phyloP scores from a whole-genome alignment of 2,329 filamentous ascomycete species.

The Geosmithia putterillii region DNA sequence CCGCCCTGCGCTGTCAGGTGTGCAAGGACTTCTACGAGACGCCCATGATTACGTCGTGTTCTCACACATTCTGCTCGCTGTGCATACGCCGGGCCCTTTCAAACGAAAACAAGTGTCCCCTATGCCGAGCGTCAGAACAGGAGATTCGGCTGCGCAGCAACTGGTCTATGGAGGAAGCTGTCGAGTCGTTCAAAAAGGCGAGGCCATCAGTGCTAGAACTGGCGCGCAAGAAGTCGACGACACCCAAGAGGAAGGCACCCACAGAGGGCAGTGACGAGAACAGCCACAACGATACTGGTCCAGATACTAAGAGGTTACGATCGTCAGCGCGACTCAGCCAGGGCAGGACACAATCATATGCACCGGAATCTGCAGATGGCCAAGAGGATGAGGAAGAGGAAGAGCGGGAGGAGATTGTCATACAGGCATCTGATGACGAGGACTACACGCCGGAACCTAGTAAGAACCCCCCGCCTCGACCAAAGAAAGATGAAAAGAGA shows the following conservation, averaged over 20 bases:
- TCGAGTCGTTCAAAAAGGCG: constrained; percentile 61
- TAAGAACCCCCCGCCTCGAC: constrained; percentile 3
- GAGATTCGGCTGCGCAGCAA: constrained; percentile 78
- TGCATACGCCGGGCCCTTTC: constrained; percentile 84
- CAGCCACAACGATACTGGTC: constrained; percentile 13
- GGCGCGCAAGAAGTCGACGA: constrained; percentile 30
- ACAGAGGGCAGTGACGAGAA: constrained; percentile 13
- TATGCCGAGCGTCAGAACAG: constrained; percentile 69
- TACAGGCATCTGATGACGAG: constrained; percentile 14
- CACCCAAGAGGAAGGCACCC: constrained; percentile 39
- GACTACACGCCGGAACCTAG: constrained; percentile 17
- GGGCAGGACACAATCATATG: constrained; percentile 17
- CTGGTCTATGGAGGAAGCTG: constrained; percentile 72
- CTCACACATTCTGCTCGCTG: constrained; percentile 91
- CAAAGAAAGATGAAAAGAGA: neutral
- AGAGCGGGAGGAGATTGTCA: constrained; percentile 11
- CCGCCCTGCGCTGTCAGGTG: constrained; percentile 82
- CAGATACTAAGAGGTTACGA: constrained; percentile 34
- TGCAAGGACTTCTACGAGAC: constrained; percentile 97
- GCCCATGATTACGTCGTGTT: constrained; percentile 89
- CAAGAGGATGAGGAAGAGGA: neutral
- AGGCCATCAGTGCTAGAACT: constrained; percentile 51
- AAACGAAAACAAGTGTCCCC: constrained; percentile 74
- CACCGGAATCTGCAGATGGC: constrained; percentile 3
- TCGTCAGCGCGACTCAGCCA: constrained; percentile 38